phyloP scores from a whole-genome alignment of 2,329 filamentous ascomycete genomes.

The Alternaria alternata region DNA sequence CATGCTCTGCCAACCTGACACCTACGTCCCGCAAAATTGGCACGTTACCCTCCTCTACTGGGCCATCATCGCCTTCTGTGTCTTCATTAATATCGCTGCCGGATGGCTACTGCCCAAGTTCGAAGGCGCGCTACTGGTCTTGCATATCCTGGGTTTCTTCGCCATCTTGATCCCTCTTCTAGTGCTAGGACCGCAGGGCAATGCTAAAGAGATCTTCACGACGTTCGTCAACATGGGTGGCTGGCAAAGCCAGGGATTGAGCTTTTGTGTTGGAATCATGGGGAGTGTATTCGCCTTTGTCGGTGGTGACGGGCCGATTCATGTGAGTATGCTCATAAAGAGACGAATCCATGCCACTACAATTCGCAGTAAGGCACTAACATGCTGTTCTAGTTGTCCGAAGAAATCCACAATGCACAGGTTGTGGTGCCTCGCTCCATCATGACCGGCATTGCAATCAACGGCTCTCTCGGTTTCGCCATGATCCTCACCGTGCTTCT shows the following conservation, averaged over 20 bases:
- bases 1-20: conserved; percentile 48
- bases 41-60: conserved; percentile 61
- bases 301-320: conserved; percentile 50
- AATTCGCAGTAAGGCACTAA: not conserved
- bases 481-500: conserved; percentile 42
- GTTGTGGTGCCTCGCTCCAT: conserved; percentile 47
- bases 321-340: conserved; percentile 29
- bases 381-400: conserved; percentile 29
- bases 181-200: conserved; percentile 51
- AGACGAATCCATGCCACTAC: not conserved
- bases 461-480: conserved; percentile 49
- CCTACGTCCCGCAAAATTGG: conserved; percentile 54
- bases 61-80: conserved; percentile 51
- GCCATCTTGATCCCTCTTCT: conserved; percentile 58
- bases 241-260: conserved; percentile 55
- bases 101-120: conserved; percentile 56
- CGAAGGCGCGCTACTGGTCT: conserved; percentile 56
- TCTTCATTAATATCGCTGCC: conserved; percentile 56
- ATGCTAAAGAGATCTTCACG: conserved; percentile 54
- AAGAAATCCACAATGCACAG: conserved; percentile 44
- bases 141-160: conserved; percentile 61
- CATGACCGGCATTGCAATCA: conserved; percentile 49
- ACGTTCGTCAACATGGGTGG: conserved; percentile 56
- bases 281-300: conserved; percentile 47
- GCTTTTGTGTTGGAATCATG: conserved; percentile 52